These are phyloP conservation scores for Aspergillus baeticus DNA, from an alignment of 495 filamentous ascomycete genomes.

Conservation along the genomic window DNA sequence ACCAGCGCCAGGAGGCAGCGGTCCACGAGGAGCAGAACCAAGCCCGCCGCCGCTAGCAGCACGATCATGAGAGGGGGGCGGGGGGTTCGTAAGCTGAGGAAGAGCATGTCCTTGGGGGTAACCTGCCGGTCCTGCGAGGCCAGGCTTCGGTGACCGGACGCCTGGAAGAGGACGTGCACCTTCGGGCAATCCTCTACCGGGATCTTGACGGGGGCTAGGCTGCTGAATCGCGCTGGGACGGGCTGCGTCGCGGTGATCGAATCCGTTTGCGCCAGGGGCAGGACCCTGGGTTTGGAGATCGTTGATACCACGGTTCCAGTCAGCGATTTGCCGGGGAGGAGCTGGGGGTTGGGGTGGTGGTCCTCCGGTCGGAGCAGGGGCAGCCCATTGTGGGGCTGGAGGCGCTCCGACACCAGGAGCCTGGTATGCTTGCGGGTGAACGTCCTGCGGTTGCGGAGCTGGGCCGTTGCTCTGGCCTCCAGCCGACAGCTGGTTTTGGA, in stretches of 20 bases:
- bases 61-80: slow-evolving; percentile 48
- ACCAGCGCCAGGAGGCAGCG: slow-evolving; percentile 34
- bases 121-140: slow-evolving; percentile 52
- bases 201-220: slow-evolving; percentile 67
- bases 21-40: slow-evolving; percentile 29
- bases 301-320: slow-evolving; percentile 75
- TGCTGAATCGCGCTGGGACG: slow-evolving; percentile 64
- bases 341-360: slow-evolving; percentile 64
- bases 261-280: slow-evolving; percentile 66
- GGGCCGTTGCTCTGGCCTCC: slow-evolving; percentile 65
- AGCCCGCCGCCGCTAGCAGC: slow-evolving; percentile 56
- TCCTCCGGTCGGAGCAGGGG: slow-evolving; percentile 61
- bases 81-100: slow-evolving; percentile 60
- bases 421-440: slow-evolving; percentile 84
- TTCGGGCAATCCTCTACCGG: slow-evolving; percentile 72
- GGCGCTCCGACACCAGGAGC: slow-evolving; percentile 66
- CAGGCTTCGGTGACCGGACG: slow-evolving; percentile 64
- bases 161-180: slow-evolving; percentile 58
- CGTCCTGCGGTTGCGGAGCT: slow-evolving; percentile 76
- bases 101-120: slow-evolving; percentile 62
- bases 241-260: slow-evolving; percentile 73
- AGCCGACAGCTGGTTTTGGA: slow-evolving; percentile 73
- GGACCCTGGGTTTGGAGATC: slow-evolving; percentile 70
- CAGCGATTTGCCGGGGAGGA: slow-evolving; percentile 55
- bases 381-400: slow-evolving; percentile 84